Evolutionary conservation across 306 rosid genomes (phyloP).

Genomic region (Cucurbita argyrosperma): DNA sequence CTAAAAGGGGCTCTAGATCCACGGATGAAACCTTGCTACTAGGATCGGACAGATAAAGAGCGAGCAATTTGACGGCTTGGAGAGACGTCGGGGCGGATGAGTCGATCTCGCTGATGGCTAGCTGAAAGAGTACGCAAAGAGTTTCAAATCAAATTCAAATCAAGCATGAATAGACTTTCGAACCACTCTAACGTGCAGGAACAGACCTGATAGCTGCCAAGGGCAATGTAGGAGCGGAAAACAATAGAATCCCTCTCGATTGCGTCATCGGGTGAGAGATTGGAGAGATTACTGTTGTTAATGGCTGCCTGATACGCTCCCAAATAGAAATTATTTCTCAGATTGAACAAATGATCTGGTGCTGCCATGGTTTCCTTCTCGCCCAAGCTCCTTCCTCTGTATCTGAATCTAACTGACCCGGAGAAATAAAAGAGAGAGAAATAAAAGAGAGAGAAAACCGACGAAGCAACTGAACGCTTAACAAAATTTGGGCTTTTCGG

Average conservation of each 20-base stretch:
- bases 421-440: background rate
- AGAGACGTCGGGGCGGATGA: conserved; percentile 75
- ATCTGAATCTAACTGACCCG: conserved; percentile 1
- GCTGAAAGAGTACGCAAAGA: conserved; percentile 14
- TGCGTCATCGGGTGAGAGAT: conserved; percentile 64
- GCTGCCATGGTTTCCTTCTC: conserved; percentile 13
- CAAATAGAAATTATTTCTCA: conserved; percentile 75
- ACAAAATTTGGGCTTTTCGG: background rate
- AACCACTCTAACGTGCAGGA: background rate
- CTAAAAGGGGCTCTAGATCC: background rate
- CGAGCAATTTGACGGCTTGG: conserved; percentile 86
- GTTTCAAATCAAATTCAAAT: background rate
- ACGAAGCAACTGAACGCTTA: background rate
- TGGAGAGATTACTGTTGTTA: conserved; percentile 55
- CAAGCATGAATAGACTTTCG: background rate
- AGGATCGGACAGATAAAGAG: conserved; percentile 65
- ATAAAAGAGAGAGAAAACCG: background rate
- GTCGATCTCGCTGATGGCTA: conserved; percentile 73
- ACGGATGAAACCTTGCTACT: conserved; percentile 35
- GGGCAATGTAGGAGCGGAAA: conserved; percentile 82
- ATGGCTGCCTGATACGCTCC: conserved; percentile 93
- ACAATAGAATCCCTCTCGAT: conserved; percentile 70
- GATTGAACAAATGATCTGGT: conserved; percentile 75
- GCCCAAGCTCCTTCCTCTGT: background rate
- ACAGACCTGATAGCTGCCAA: conserved; percentile 47